Percentiles rank a stretch among this genome's conserved stretches.
Evolutionary conservation across 2,329 filamentous ascomycete species (phyloP).

Genomic region (Phoma sp.): DNA sequence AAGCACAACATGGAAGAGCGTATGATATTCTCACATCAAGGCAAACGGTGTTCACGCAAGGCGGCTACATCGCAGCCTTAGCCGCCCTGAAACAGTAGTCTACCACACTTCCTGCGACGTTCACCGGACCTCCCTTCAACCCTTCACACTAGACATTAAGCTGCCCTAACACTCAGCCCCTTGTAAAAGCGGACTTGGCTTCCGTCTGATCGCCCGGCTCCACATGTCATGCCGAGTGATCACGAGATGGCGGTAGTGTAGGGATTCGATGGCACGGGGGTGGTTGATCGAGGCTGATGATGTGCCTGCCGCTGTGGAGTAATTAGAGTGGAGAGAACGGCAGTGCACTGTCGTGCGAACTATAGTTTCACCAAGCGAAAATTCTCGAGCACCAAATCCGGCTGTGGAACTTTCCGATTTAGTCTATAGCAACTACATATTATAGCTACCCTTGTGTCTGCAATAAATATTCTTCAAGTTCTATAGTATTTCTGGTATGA

Average conservation of each 20-base stretch:
- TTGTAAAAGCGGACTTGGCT: not conserved
- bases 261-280: no score
- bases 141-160: not conserved
- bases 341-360: no score
- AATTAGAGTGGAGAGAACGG: not conserved
- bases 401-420: not conserved
- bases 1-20: not conserved
- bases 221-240: not conserved
- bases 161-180: not conserved
- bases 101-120: not conserved
- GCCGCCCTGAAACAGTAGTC: conserved; percentile 12
- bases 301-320: not conserved
- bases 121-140: not conserved
- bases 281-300: not conserved
- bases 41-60: conserved; percentile 5
- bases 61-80: conserved; percentile 2
- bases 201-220: not conserved
- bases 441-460: not conserved
- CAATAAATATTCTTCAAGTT: no score
- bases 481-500: no score
- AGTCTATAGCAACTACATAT: not conserved
- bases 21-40: not conserved
- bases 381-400: not conserved
- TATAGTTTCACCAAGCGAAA: not conserved
- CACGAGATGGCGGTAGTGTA: no score